Evolutionary conservation across 2,329 filamentous ascomycete genomes (phyloP).

Genomic region (Bipolaris gigantea): DNA sequence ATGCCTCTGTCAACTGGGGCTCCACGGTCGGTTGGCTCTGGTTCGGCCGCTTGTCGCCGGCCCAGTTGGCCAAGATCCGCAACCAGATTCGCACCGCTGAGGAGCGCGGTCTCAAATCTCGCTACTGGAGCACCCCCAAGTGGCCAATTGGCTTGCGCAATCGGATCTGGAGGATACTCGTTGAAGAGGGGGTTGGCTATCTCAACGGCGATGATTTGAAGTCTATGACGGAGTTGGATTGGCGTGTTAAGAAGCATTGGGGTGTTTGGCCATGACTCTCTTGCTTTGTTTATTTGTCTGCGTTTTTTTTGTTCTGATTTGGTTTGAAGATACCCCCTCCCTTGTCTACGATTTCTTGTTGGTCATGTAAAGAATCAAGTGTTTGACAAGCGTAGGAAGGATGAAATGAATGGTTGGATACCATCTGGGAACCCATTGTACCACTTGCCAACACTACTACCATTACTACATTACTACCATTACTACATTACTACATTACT

Average conservation of each 20-base stretch:
- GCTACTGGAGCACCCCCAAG: slow-evolving; percentile 60
- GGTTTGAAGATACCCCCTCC: neutral
- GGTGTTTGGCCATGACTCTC: slow-evolving; percentile 22
- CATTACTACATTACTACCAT: too few species aligned
- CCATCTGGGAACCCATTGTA: too few species aligned
- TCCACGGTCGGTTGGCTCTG: slow-evolving; percentile 56
- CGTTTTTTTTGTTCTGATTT: too few species aligned
- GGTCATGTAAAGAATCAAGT: too few species aligned
- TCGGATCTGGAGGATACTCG: slow-evolving; percentile 57
- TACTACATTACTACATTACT: too few species aligned
- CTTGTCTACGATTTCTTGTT: too few species aligned
- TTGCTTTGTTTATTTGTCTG: neutral
- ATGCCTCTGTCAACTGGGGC: slow-evolving; percentile 63
- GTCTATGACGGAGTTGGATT: slow-evolving; percentile 53
- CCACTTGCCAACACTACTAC: too few species aligned
- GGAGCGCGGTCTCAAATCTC: slow-evolving; percentile 54
- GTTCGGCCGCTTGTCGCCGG: slow-evolving; percentile 51
- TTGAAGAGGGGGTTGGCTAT: slow-evolving; percentile 58
- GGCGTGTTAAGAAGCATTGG: slow-evolving; percentile 43
- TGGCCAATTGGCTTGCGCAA: slow-evolving; percentile 60
- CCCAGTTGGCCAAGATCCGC: slow-evolving; percentile 53
- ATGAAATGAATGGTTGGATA: too few species aligned
- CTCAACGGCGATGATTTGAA: slow-evolving; percentile 62
- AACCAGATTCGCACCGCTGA: slow-evolving; percentile 58
- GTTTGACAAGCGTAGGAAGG: too few species aligned